These are phyloP conservation scores for Lagenidium giganteum DNA, from an alignment of 352 stramenopile genomes.

Conservation along the genomic window DNA sequence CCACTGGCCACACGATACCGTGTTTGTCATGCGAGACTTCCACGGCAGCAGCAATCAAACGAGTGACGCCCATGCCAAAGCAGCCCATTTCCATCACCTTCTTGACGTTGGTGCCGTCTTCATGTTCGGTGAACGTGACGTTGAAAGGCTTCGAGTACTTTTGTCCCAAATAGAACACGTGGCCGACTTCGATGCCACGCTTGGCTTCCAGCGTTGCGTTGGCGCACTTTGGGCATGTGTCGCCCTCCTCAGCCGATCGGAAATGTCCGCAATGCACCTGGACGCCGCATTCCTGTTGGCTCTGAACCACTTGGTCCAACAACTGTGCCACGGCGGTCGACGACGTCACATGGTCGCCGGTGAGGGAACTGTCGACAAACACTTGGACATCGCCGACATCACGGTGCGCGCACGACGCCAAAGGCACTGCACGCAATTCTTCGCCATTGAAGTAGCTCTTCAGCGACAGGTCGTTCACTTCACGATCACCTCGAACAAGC, in stretches of 20 bases:
- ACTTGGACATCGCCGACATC: constrained; percentile 17
- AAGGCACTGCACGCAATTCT: constrained; percentile 37
- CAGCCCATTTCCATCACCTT: constrained; percentile 84
- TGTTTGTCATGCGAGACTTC: constrained; percentile 73
- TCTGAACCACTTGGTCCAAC: constrained; percentile 9
- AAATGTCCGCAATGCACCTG: constrained; percentile 44
- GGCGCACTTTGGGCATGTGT: constrained; percentile 41
- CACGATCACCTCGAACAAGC: constrained; percentile 49
- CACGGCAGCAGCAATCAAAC: constrained; percentile 75
- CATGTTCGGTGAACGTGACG: constrained; percentile 38
- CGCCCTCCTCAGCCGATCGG: constrained; percentile 53
- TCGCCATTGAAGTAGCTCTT: constrained; percentile 69
- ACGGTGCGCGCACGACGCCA: constrained; percentile 6
- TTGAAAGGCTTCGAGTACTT: constrained; percentile 86
- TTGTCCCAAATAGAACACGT: constrained; percentile 87
- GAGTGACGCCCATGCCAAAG: constrained; percentile 83
- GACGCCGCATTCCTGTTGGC: constrained; percentile 11
- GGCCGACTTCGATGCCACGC: constrained; percentile 84
- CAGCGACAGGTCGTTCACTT: constrained; percentile 61
- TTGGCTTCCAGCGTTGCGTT: constrained; percentile 49
- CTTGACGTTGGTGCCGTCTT: constrained; percentile 30
- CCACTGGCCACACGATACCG: constrained; percentile 77
- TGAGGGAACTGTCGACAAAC: constrained; percentile 69
- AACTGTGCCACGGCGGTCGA: constrained; percentile 1
- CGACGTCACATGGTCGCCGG: constrained; percentile 2